Evolutionary conservation across 169 alveolate genomes (phyloP), one percentile per base, ranked within the genome.

Genomic region (Plasmodium inui): DNA sequence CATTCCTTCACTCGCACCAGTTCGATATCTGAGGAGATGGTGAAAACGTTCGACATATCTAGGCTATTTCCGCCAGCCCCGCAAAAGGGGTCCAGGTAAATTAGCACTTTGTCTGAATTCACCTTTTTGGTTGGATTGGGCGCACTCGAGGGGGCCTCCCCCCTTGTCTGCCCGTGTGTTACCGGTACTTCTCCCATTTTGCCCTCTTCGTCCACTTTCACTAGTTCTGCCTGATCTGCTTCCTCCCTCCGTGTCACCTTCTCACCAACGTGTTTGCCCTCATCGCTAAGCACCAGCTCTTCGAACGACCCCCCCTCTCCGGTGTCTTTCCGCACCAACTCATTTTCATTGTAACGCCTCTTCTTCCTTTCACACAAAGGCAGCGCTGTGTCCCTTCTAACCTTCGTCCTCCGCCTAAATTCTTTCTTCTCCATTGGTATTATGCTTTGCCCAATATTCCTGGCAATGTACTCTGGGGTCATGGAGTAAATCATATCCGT

Each of bases 41-140:
- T 86, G 34, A 86, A 86, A 26, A 74, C 50, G n/a, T 76, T 10
- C 0, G 26, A 32, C 86, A 76, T 86, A 19, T 19, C n/a, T 12
- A n/a, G 37, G 70, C 85, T 32, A 86, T 86, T 86, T 9, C 93
- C 93, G 0, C 93, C 93, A 3, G 93, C 93, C 9, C 93, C 93
- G 17, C 82, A 53, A 86, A 86, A 86, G 0, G 93, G 93, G 34
- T 86, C 93, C 46, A 86, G 81, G 70, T 86, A 53, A 32, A 76
- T 86, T 55, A 78, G 55, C 44, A 86, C 41, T 8, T 28, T 74
- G 17, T 86, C 57, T 86, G 76, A 67, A 1, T 86, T 67, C 41
- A 2, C 44, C 28, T 26, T 10, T 4, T 73, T 73, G 26, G 37
- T 22, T 61, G 17, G n/a, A 61, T n/a, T 61, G 76, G 32, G 34